Conservation (phyloP, 164 flowering plant species). For the Aristolochia californica region DNA sequence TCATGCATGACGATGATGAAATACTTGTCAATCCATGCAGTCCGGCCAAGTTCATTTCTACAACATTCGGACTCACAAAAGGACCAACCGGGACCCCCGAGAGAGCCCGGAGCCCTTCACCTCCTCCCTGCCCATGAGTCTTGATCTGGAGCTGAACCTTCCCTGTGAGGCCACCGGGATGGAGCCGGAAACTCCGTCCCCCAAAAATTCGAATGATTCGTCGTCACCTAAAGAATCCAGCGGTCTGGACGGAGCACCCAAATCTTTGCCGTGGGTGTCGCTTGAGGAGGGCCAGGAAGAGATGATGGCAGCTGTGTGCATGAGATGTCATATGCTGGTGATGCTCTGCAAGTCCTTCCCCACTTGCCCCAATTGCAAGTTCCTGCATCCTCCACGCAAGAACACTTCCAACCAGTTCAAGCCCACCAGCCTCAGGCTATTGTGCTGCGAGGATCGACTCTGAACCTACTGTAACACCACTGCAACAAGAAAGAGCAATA, state of each 20-base stretch:
- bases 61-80: conserved; percentile 63
- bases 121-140: conserved; percentile 31
- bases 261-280: conserved; percentile 35
- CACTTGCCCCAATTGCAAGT: conserved; percentile 86
- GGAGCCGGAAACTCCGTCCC: background rate
- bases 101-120: conserved; percentile 20
- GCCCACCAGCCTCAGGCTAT: conserved; percentile 27
- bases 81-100: conserved; percentile 52
- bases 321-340: conserved; percentile 78
- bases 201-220: background rate
- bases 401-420: conserved; percentile 25
- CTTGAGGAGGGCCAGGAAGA: conserved; percentile 38
- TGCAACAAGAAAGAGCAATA: too few relatives aligned
- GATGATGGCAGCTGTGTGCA: conserved; percentile 80
- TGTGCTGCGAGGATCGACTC: conserved; percentile 24
- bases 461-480: background rate
- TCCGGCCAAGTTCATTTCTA: conserved; percentile 69
- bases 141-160: conserved; percentile 76
- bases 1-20: background rate
- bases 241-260: conserved; percentile 1
- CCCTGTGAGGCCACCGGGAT: conserved; percentile 23
- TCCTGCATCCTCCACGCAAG: conserved; percentile 53
- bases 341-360: conserved; percentile 80
- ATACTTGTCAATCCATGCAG: conserved; percentile 21
- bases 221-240: background rate